Evolutionary conservation across 31 red algal genomes (phyloP), one percentile per base, ranked within the genome.

Genomic region (Odonthalia washingtoniensis): DNA sequence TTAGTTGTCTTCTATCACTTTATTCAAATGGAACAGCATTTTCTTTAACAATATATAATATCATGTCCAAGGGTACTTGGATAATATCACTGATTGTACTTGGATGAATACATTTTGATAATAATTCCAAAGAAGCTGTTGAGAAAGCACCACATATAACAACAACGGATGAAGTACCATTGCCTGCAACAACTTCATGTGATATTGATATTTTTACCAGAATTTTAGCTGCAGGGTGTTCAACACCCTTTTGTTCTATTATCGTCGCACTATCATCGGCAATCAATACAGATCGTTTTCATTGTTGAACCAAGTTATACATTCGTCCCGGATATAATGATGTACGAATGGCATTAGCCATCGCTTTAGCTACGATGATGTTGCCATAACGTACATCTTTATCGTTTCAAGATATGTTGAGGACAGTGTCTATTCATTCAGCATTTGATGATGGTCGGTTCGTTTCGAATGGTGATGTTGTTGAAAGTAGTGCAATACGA

Each of bases 211-310:
- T 75, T 52, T 95, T 75, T 41, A 98, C 96, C 0, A 98, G 78
- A 90, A 96, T 98, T 67, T 98, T 98, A 26, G 96, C 96, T 26
- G 96, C 96, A 33, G 96, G 96, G 41, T 98, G 93, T 75, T 98
- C 83, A 28, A 98, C 93, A 70, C 75, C 49, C 93, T 95, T 94
- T 44, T 93, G 73, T 40, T 93, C 90, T 26, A 98, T 43, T 62
- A 98, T 98, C 2, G 96, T 98, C n/a, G 96, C 96, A 44, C 96
- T 93, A 70, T 98, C 96, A 79, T 98, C 95, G 62, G 93, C 95
- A 66, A 98, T 96, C n/a, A 98, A 69, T 3, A 98, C 96, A 57
- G 92, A 90, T 6, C 96, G 93, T 38, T 75, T 62, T 49, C 70
- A 63, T 42, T 74, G 68, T 49, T 94, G 86, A 24, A 98, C 87